These are phyloP conservation scores for Durotheca rogersii DNA, from an alignment of 495 filamentous ascomycete genomes.

Conservation along the genomic window DNA sequence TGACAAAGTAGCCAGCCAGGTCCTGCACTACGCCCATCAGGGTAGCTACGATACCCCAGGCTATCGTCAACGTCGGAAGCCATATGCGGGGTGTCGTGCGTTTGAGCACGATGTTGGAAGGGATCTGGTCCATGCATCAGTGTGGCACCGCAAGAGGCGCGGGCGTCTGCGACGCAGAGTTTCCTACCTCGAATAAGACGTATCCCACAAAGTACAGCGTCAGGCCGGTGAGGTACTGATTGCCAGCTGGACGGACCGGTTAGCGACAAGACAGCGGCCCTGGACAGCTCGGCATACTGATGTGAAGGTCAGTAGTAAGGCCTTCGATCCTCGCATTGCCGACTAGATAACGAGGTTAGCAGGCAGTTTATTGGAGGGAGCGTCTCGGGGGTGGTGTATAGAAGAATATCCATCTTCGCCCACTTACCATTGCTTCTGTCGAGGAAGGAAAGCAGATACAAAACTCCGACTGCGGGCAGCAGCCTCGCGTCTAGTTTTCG, in stretches of 20 bases:
- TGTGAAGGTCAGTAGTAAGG: conserved; percentile 61
- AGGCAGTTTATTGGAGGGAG: background rate
- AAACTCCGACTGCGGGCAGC: conserved; percentile 64
- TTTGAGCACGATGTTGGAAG: conserved; percentile 74
- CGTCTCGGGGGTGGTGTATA: too few relatives aligned
- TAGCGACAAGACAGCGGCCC: background rate
- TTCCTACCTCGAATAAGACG: conserved; percentile 59
- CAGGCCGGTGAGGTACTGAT: conserved; percentile 70
- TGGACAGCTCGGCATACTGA: conserved; percentile 42
- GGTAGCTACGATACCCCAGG: conserved; percentile 65
- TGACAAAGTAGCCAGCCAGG: conserved; percentile 61
- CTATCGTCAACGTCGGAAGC: conserved; percentile 46
- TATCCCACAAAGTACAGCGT: conserved; percentile 79
- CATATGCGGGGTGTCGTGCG: conserved; percentile 65
- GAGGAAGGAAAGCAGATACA: conserved; percentile 73
- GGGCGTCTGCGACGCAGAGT: too few relatives aligned
- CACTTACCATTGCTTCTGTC: conserved; percentile 76
- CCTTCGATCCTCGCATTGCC: conserved; percentile 62
- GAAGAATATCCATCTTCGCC: too few relatives aligned
- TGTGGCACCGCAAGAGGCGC: background rate
- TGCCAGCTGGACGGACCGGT: conserved; percentile 45
- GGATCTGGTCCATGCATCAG: conserved; percentile 48
- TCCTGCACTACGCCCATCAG: conserved; percentile 69
- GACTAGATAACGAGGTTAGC: conserved; percentile 22
- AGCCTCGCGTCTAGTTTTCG: conserved; percentile 65